Evolutionary conservation across 2,329 filamentous ascomycete species (phyloP).

Genomic region (Neopestalotiopsis sp.): DNA sequence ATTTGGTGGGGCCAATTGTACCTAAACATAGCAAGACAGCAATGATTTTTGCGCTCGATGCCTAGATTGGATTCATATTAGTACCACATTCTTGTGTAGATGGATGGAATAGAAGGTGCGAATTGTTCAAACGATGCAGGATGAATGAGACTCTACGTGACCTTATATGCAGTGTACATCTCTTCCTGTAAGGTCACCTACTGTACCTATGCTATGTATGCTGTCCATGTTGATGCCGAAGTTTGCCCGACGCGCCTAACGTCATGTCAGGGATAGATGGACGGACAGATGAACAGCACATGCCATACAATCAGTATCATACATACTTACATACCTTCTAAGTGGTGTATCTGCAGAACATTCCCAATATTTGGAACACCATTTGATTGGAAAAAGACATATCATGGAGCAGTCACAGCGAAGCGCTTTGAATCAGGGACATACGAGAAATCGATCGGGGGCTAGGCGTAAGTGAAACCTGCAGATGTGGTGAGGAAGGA

Average conservation of each 20-base stretch:
- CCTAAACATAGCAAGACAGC: too few relatives aligned
- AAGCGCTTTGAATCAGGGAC: not conserved
- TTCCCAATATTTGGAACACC: not conserved
- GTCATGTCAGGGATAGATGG: not conserved
- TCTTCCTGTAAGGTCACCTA: not conserved
- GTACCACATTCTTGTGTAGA: too few relatives aligned
- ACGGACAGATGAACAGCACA: not conserved
- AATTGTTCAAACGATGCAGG: too few relatives aligned
- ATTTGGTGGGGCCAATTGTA: too few relatives aligned
- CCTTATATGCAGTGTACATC: too few relatives aligned
- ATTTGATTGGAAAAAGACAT: not conserved
- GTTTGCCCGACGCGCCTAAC: conserved; percentile 11
- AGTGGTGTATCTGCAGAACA: not conserved
- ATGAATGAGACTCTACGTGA: too few relatives aligned
- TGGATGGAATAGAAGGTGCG: too few relatives aligned
- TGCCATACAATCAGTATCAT: not conserved
- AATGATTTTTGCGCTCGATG: too few relatives aligned
- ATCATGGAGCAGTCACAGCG: conserved; percentile 16
- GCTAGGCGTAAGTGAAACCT: conserved; percentile 17
- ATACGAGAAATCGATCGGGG: conserved; percentile 16
- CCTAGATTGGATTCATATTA: too few relatives aligned
- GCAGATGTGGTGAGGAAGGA: too few relatives aligned
- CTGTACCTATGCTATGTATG: not conserved
- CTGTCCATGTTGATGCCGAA: not conserved
- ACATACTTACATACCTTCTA: not conserved